Conservation (phyloP, 139 green algal species). For the Edaphochlamys debaryana region DNA sequence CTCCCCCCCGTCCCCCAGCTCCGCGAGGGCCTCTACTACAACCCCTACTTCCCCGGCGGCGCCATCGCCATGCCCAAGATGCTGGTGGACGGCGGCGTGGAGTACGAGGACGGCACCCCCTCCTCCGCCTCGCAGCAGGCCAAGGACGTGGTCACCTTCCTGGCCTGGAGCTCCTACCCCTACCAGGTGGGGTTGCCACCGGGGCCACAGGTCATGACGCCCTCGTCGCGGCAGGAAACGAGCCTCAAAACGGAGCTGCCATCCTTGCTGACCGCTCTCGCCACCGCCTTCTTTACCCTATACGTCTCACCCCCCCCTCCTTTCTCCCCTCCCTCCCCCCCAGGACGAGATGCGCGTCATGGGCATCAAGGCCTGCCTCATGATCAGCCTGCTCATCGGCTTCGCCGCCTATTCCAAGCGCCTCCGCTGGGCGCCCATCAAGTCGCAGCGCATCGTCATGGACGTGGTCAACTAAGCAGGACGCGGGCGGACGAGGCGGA, state of each 20-base stretch:
- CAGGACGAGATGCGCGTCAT: conserved; percentile 96
- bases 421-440: conserved; percentile 95
- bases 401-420: conserved; percentile 98
- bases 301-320: no score
- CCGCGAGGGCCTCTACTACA: conserved; percentile 99
- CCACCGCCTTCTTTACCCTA: no score
- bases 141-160: conserved; percentile 95
- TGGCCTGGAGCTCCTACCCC: conserved; percentile 90
- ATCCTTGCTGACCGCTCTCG: no score
- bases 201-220: no score
- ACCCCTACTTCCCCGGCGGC: conserved; percentile 99
- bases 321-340: neutral
- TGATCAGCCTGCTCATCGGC: conserved; percentile 81
- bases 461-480: conserved; percentile 93
- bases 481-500: neutral
- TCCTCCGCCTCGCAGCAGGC: conserved; percentile 95
- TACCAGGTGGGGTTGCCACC: conserved; percentile 62
- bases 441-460: conserved; percentile 93
- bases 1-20: conserved; percentile 59
- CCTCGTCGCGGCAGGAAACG: no score
- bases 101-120: conserved; percentile 98
- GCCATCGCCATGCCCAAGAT: conserved; percentile 99
- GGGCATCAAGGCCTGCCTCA: conserved; percentile 96
- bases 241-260: neutral
- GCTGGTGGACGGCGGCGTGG: conserved; percentile 95